A percentile compares a stretch with the other conserved stretches of the same genome.
phyloP scores from a whole-genome alignment of 306 rosid species.

The Prunus padus region DNA sequence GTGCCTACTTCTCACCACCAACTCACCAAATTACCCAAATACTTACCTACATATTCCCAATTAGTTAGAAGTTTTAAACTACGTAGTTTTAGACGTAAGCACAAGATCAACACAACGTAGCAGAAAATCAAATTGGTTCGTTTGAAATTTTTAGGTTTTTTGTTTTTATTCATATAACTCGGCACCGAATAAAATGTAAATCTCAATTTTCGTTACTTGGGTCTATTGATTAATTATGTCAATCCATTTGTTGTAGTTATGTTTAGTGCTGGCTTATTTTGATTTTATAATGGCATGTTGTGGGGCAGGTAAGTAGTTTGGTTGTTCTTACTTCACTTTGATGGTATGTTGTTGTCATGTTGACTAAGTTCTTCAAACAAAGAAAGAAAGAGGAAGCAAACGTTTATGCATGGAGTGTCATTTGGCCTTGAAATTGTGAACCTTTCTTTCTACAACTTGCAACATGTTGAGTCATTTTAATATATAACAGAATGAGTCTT shows the following conservation, averaged over 20 bases:
- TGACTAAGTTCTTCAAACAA: background rate
- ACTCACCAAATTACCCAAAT: background rate
- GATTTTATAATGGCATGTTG: background rate
- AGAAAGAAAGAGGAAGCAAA: background rate
- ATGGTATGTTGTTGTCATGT: slow-evolving; percentile 11
- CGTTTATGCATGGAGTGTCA: background rate
- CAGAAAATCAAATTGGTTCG: too few relatives aligned
- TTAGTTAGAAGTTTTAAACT: too few relatives aligned
- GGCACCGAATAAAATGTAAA: background rate
- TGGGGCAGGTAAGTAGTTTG: slow-evolving; percentile 7
- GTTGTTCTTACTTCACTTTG: slow-evolving; percentile 7
- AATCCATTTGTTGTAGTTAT: background rate
- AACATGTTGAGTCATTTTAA: background rate
- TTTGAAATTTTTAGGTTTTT: too few relatives aligned
- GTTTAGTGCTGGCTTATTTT: background rate
- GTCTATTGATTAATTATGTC: background rate
- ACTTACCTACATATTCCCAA: too few relatives aligned
- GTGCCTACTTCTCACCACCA: background rate
- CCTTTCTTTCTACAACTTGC: background rate
- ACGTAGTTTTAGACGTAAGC: too few relatives aligned
- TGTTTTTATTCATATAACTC: too few relatives aligned
- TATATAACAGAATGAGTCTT: background rate
- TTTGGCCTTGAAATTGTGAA: slow-evolving; percentile 14
- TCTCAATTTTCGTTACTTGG: background rate
- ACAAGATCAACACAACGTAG: too few relatives aligned